Evolutionary conservation across 2,329 filamentous ascomycete genomes (phyloP).

Genomic region (Cladophialophora exuberans): DNA sequence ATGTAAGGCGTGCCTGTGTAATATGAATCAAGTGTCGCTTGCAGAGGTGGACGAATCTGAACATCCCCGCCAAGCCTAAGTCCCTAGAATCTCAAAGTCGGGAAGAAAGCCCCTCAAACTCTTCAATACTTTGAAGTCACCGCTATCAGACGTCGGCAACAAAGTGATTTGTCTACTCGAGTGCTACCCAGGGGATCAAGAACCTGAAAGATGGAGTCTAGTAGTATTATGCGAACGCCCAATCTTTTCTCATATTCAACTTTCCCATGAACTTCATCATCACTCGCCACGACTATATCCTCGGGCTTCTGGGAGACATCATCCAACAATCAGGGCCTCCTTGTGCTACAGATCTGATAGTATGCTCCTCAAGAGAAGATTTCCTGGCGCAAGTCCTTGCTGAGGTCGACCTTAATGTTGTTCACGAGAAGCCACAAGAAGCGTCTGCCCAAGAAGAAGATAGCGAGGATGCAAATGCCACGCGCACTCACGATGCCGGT

Average conservation of each 20-base stretch:
- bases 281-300: constrained; percentile 49
- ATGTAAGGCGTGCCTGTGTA: background rate
- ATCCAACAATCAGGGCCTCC: constrained; percentile 56
- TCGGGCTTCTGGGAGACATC: constrained; percentile 65
- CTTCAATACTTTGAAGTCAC: too few relatives aligned
- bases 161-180: too few relatives aligned
- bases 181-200: too few relatives aligned
- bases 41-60: too few relatives aligned
- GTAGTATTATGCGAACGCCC: too few relatives aligned
- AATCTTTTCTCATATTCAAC: too few relatives aligned
- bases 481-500: constrained; percentile 9
- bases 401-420: constrained; percentile 45
- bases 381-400: constrained; percentile 66
- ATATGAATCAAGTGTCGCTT: background rate
- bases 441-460: constrained; percentile 12
- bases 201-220: too few relatives aligned
- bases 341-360: constrained; percentile 69
- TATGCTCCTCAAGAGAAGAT: constrained; percentile 67
- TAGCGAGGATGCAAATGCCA: background rate
- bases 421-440: constrained; percentile 18
- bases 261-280: constrained; percentile 16
- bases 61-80: too few relatives aligned
- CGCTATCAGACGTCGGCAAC: too few relatives aligned
- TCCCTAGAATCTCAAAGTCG: too few relatives aligned
- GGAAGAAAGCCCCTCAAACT: too few relatives aligned